Percentiles rank a stretch among this genome's conserved stretches.
These are phyloP conservation scores for Fraxinus floribunda DNA, from an alignment of 305 asterid species.

Conservation along the genomic window DNA sequence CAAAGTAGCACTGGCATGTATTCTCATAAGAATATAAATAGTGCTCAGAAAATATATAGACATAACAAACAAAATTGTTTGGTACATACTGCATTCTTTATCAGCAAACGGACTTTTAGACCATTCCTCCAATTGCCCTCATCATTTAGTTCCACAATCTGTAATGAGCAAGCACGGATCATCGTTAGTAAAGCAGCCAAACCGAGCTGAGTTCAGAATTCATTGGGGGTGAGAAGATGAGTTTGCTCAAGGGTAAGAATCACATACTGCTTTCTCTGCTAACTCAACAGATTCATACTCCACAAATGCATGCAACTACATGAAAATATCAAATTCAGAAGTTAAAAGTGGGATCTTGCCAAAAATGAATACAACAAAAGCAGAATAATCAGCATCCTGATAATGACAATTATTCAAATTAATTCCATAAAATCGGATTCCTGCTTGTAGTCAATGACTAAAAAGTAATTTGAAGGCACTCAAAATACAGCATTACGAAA, in stretches of 20 bases:
- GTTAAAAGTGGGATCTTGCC: constrained; percentile 17
- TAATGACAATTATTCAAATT: not conserved
- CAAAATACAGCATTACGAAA: not conserved
- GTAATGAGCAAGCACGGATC: constrained; percentile 22
- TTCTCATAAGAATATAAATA: not conserved
- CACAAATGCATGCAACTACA: constrained; percentile 89
- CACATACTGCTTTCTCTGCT: constrained; percentile 81
- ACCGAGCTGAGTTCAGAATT: not conserved
- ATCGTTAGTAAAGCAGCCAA: constrained; percentile 11
- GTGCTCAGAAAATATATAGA: constrained; percentile 11
- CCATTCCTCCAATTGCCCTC: constrained; percentile 87
- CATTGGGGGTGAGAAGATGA: not conserved
- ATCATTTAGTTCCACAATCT: constrained; percentile 70
- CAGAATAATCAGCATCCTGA: not conserved
- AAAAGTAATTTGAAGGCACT: not conserved
- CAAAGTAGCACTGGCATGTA: not conserved
- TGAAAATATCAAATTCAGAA: constrained; percentile 7
- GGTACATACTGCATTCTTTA: constrained; percentile 53
- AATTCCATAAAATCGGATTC: not conserved
- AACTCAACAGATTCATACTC: constrained; percentile 79
- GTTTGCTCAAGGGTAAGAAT: not conserved
- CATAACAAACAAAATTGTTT: not conserved
- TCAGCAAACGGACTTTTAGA: constrained; percentile 73
- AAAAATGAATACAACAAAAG: not conserved
- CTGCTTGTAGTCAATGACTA: not conserved